Evolutionary conservation across 768 basidiomycete genomes (phyloP), one percentile per base, ranked within the genome.

Genomic region (Albatrellus ellisii): DNA sequence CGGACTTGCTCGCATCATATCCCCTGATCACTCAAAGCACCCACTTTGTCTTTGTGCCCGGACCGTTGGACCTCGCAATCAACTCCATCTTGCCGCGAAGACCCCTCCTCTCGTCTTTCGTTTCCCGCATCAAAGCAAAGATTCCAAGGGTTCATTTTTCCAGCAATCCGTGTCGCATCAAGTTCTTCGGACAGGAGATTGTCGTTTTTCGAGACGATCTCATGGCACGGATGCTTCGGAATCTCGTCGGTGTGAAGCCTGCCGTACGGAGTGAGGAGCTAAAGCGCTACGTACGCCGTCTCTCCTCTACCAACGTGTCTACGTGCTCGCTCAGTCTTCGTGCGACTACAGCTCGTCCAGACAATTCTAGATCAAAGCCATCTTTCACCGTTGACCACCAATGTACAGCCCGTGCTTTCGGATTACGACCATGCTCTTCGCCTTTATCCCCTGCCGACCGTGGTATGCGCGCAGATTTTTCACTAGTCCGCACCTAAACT

Each of bases 351-450:
- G 92, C 73, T 95, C 42, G 92, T 95, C n/a, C 91, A 95, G 63
- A 84, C 92, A 0, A 78, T 99, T 28, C 64, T 98, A 26, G 95
- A 99, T 56, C 95, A 99, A 61, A 79, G 82, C 27, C 92, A 98
- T 63, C 71, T 99, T n/a, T 77, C 76, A 11, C 95, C 95, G 0
- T 62, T 98, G 21, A 79, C 90, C 0, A 67, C 76, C 22, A 74
- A 80, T 41, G 78, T 94, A 26, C 86, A 94, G 52, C 89, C 95
- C 1, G 81, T 80, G 2, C 61, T 92, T 8, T 73, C 88, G 44
- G 94, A 95, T 54, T 87, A 78, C 58, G 94, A 98, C 56, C 92
- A 98, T 54, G 65, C 89, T 2, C 68, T 99, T 18, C 76, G 95
- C 7, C 64, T 99, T 22, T 98, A 98, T 56, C 95, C 95, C 17